phyloP scores from a whole-genome alignment of 2,329 filamentous ascomycete genomes.

The Nothophaeocryptopus gaeumannii region DNA sequence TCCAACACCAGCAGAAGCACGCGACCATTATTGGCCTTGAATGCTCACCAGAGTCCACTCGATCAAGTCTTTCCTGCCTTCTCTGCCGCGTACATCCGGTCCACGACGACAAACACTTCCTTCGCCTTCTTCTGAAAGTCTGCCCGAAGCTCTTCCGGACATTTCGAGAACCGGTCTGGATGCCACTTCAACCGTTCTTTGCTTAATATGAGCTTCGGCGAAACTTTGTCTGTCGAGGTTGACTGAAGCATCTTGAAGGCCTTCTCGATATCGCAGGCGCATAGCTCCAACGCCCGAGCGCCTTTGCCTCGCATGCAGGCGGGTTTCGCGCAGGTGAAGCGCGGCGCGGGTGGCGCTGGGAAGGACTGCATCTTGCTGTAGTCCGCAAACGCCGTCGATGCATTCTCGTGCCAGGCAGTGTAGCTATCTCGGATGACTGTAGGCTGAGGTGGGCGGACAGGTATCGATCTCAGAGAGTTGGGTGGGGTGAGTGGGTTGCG shows the following conservation, averaged over 20 bases:
- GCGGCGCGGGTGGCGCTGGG: constrained; percentile 7
- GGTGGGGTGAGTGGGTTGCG: not conserved
- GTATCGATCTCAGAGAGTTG: not conserved
- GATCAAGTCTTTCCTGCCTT: not conserved
- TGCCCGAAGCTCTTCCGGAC: constrained; percentile 2
- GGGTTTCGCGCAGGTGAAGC: not conserved
- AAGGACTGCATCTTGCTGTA: constrained; percentile 7
- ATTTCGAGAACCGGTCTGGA: constrained; percentile 9
- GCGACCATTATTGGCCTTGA: too few species aligned
- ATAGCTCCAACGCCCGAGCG: constrained; percentile 3
- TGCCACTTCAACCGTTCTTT: constrained; percentile 2
- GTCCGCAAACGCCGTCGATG: constrained; percentile 8
- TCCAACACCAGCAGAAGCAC: too few species aligned
- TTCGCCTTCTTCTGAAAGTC: constrained; percentile 2
- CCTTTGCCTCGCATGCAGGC: not conserved
- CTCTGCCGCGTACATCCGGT: not conserved
- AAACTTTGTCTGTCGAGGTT: too few species aligned
- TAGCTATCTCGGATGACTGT: constrained; percentile 1
- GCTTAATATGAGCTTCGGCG: not conserved
- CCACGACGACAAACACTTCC: constrained; percentile 10
- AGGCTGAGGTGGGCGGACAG: not conserved
- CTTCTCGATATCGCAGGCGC: constrained; percentile 9
- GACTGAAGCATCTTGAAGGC: not conserved
- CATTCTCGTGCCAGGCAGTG: constrained; percentile 8
- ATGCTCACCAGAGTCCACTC: too few species aligned